Conservation (phyloP, 805 yeast genomes). For the Candida easanensis region DNA sequence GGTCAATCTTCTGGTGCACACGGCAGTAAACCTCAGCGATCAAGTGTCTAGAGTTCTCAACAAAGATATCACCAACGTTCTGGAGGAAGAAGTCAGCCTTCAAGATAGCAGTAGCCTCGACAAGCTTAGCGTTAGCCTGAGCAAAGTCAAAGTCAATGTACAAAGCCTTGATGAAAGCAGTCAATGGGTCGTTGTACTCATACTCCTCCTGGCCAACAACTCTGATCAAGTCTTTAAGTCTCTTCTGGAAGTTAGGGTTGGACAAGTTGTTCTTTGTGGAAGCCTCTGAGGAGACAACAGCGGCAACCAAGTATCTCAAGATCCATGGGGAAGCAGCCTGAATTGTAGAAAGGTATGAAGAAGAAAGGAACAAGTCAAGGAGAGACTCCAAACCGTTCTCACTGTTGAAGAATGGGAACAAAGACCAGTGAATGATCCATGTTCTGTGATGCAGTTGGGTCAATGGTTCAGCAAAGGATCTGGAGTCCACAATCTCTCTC, state of each 20-base stretch:
- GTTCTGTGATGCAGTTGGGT: constrained; percentile 60
- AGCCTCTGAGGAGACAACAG: constrained; percentile 43
- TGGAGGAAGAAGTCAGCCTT: constrained; percentile 57
- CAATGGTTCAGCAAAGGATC: constrained; percentile 50
- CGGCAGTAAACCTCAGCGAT: constrained; percentile 52
- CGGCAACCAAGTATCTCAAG: constrained; percentile 59
- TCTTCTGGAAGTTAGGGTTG: constrained; percentile 43
- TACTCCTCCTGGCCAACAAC: constrained; percentile 60
- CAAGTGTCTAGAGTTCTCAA: constrained; percentile 46
- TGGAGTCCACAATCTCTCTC: constrained; percentile 56
- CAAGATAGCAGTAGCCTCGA: constrained; percentile 44
- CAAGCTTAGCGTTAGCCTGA: constrained; percentile 45
- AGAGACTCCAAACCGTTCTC: constrained; percentile 51
- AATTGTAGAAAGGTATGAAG: constrained; percentile 61
- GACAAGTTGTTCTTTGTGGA: constrained; percentile 27
- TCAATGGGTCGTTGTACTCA: constrained; percentile 64
- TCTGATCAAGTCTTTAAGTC: constrained; percentile 54
- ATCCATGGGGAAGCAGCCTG: constrained; percentile 76
- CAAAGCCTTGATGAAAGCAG: constrained; percentile 51
- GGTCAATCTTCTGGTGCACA: constrained; percentile 49
- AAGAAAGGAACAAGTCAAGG: constrained; percentile 54
- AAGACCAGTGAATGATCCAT: constrained; percentile 69
- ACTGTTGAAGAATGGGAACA: constrained; percentile 58
- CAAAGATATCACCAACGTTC: constrained; percentile 38
- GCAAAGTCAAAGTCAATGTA: constrained; percentile 60